Conservation (phyloP, 306 rosid genomes). For the Cucurbita pepo region DNA sequence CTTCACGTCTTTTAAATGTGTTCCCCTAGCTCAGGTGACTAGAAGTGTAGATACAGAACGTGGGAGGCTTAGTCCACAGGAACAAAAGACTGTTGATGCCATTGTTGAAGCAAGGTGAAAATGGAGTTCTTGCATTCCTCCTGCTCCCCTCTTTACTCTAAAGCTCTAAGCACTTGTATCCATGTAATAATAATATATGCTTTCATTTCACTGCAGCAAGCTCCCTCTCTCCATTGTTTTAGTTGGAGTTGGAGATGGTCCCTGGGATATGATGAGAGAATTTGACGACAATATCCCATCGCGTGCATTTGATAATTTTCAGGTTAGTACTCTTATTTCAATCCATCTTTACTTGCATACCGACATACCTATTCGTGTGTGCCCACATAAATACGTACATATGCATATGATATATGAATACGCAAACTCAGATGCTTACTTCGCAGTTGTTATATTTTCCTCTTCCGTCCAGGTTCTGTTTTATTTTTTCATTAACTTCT, state of each 20-base stretch:
- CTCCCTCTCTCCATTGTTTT: conserved; percentile 82
- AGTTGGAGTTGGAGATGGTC: conserved; percentile 99
- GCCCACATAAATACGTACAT: not conserved
- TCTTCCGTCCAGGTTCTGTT: not conserved
- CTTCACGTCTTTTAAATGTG: not conserved
- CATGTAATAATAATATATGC: conserved; percentile 7
- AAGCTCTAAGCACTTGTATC: not conserved
- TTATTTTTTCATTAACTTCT: not conserved
- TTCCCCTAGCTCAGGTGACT: conserved; percentile 43
- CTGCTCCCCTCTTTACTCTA: not conserved
- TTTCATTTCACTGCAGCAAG: conserved; percentile 36
- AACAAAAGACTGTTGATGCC: conserved; percentile 75
- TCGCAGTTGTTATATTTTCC: not conserved
- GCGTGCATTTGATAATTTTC: conserved; percentile 83
- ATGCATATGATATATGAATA: not conserved
- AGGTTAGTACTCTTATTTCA: conserved; percentile 24
- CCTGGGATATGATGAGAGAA: conserved; percentile 97
- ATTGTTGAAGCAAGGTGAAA: conserved; percentile 86
- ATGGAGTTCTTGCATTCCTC: conserved; percentile 3
- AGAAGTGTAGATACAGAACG: conserved; percentile 70
- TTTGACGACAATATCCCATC: conserved; percentile 91
- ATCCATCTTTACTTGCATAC: not conserved
- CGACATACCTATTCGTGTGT: not conserved
- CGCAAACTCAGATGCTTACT: not conserved
- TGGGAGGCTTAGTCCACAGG: conserved; percentile 78